Percentiles rank a stretch among this genome's conserved stretches.
phyloP scores from a whole-genome alignment of 140 eudicot species.

The Erigeron philadelphicus region DNA sequence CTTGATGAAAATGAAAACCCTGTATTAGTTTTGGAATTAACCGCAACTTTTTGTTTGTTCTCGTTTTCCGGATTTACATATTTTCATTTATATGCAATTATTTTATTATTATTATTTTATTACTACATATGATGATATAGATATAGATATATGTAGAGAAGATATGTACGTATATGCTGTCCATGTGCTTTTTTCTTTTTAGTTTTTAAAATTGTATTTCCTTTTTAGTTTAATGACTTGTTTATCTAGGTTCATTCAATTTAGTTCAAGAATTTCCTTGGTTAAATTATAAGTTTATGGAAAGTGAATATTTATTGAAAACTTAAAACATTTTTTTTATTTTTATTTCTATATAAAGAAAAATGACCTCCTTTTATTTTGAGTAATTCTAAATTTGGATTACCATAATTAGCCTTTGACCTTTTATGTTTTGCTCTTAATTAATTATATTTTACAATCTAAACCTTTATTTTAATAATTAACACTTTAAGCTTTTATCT shows the following conservation, averaged over 20 bases:
- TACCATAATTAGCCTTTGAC: too few species aligned
- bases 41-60: slow-evolving; percentile 35
- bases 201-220: neutral
- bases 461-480: too few species aligned
- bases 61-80: slow-evolving; percentile 25
- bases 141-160: too few species aligned
- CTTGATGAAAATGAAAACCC: slow-evolving; percentile 34
- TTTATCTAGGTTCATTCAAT: neutral
- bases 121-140: neutral
- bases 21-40: slow-evolving; percentile 32
- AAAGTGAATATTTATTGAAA: too few species aligned
- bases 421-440: too few species aligned
- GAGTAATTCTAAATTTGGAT: too few species aligned
- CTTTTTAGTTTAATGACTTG: neutral
- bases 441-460: too few species aligned
- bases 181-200: slow-evolving; percentile 32
- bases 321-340: too few species aligned
- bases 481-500: too few species aligned
- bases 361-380: too few species aligned
- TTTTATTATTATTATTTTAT: neutral
- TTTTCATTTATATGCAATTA: slow-evolving; percentile 18
- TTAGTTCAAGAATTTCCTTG: neutral
- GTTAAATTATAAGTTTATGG: too few species aligned
- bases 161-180: slow-evolving; percentile 24
- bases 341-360: too few species aligned